Conservation (phyloP, 1,139 yeast genomes). For the Debaryomyces nepalensis region DNA sequence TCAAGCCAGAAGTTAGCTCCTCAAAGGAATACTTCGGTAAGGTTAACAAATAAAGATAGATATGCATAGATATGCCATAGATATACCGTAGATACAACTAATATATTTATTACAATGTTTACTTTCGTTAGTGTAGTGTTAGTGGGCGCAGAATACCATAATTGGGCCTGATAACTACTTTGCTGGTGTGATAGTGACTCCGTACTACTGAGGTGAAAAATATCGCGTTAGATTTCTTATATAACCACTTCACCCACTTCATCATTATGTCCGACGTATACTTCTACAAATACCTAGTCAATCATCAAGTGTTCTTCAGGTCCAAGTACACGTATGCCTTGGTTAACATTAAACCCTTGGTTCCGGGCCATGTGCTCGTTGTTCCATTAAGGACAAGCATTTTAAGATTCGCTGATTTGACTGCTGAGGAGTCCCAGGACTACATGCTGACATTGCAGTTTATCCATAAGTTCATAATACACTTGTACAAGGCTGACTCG, state of each 20-base stretch:
- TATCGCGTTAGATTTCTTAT: neutral
- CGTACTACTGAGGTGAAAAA: too few species aligned
- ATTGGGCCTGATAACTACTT: too few species aligned
- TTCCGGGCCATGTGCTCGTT: constrained; percentile 89
- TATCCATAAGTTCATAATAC: constrained; percentile 66
- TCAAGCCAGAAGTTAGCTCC: constrained; percentile 81
- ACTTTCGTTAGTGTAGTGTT: neutral
- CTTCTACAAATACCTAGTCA: constrained; percentile 62
- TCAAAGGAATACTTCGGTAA: constrained; percentile 82
- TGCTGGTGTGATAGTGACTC: too few species aligned
- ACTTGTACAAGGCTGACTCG: constrained; percentile 74
- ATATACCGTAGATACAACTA: neutral
- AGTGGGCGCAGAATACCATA: neutral
- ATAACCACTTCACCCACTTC: neutral
- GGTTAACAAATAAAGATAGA: constrained; percentile 41
- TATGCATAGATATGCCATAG: neutral
- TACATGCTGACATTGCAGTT: constrained; percentile 78
- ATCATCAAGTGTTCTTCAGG: constrained; percentile 63
- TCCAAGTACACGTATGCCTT: constrained; percentile 72
- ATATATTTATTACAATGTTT: neutral
- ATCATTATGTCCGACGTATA: constrained; percentile 28
- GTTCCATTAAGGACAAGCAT: constrained; percentile 72
- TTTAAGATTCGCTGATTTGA: constrained; percentile 66
- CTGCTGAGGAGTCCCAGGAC: constrained; percentile 73
- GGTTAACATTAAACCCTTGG: constrained; percentile 87